A percentile compares a stretch with the other conserved stretches of the same genome.
These are phyloP conservation scores for Arctium minus DNA, from an alignment of 129 eudicot genomes.

Conservation along the genomic window DNA sequence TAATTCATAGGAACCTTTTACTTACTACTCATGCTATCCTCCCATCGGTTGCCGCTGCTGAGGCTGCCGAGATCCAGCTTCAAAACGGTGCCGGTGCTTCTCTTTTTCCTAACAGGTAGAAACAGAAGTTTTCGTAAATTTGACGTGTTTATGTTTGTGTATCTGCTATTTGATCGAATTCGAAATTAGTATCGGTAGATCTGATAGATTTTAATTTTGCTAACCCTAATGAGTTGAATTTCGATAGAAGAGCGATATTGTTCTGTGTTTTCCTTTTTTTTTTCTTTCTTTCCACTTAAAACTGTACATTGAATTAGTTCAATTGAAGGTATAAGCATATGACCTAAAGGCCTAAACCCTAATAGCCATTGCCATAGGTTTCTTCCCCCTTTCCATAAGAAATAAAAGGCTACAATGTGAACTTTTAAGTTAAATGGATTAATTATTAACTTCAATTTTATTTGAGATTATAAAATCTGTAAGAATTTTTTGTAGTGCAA, in stretches of 20 bases:
- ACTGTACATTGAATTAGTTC: neutral
- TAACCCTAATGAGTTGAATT: conserved; percentile 22
- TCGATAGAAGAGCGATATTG: neutral
- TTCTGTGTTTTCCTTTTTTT: neutral
- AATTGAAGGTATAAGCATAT: neutral
- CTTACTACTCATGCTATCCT: conserved; percentile 81
- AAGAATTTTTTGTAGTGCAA: neutral
- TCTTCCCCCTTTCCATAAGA: neutral
- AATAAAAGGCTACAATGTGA: neutral
- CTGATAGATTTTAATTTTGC: neutral
- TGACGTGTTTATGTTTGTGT: neutral
- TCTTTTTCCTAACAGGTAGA: conserved; percentile 84
- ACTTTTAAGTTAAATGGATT: neutral
- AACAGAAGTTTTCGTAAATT: neutral
- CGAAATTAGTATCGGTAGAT: conserved; percentile 3
- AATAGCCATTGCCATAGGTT: neutral
- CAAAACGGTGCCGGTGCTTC: conserved; percentile 69
- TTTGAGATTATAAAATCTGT: neutral
- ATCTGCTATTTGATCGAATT: neutral
- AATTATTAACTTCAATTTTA: neutral
- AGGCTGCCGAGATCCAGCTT: conserved; percentile 84
- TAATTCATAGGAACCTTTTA: conserved; percentile 76
- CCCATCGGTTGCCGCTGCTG: conserved; percentile 74
- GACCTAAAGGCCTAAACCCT: conserved; percentile 1
- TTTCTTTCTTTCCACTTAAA: neutral